Evolutionary conservation across 2,329 filamentous ascomycete genomes (phyloP), one percentile per base, ranked within the genome.

Genomic region (Paracorniculantispora psalliotae): DNA sequence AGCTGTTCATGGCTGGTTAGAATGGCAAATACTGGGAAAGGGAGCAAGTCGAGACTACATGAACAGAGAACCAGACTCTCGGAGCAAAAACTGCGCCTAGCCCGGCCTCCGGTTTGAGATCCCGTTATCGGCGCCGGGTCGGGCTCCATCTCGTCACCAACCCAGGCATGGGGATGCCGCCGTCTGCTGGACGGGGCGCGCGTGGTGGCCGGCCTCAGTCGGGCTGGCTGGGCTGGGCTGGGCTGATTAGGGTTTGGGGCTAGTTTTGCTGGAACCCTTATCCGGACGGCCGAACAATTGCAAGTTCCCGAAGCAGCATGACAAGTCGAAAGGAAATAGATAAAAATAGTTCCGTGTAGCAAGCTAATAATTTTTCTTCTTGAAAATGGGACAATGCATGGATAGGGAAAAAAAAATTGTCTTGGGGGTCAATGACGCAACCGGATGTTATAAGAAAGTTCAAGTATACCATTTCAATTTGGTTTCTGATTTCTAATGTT

Each of bases 221-320:
- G n/a, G n/a, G 30, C 17, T 50, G 25, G 28, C 13, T 30, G 30
- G 30, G 47, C 28, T 39, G 30, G 21, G 21, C 12, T 25, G 25
- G 26, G 13, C 41, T 53, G 56, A 59, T 59, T 59, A 59, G 56
- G 56, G 56, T 52, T 59, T 59, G 56, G 56, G 56, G 56, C 48
- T 59, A 46, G 28, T 12, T 47, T 37, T 37, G 8, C 26, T 30
- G 23, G 15, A 52, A 46, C 56, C 56, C 56, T 59, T 59, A 52
- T 47, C 56, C 30, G 21, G 30, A 8, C 23, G 15, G 17, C n/a
- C 48, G 19, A 51, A n/a, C 39, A 43, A 43, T 43, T 19, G 39
- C 39, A 5, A n/a, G 8, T n/a, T 5, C 39, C 39, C 7, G n/a
- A 17, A 19, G n/a, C 39, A 43, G 39, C 17, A 43, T 33, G 30